Percentiles rank a stretch among this genome's conserved stretches.
Evolutionary conservation across 345 rosid species (phyloP).

Genomic region (Pseudoturritis turrita): DNA sequence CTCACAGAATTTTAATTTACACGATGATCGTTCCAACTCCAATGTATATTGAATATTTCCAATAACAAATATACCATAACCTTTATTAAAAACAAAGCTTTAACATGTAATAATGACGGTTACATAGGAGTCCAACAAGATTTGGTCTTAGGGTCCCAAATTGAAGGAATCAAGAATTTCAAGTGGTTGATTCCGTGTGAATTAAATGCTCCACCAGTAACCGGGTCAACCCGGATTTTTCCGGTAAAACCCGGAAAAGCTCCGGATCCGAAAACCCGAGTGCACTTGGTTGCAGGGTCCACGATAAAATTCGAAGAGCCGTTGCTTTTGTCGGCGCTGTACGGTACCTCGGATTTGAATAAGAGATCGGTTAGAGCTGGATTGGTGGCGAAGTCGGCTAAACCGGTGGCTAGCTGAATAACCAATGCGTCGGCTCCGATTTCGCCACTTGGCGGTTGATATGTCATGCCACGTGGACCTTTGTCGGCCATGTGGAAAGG

Average conservation of each 20-base stretch:
- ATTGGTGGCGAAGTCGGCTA: constrained; percentile 47
- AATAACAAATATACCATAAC: background rate
- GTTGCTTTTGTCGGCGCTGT: background rate
- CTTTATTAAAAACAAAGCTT: background rate
- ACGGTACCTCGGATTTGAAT: constrained; percentile 17
- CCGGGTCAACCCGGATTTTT: constrained; percentile 39
- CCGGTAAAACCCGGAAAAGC: constrained; percentile 48
- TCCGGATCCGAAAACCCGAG: constrained; percentile 50
- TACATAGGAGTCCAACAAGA: constrained; percentile 41
- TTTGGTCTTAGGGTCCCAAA: constrained; percentile 51
- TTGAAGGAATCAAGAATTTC: constrained; percentile 69
- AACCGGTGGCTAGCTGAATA: constrained; percentile 48
- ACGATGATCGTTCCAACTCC: background rate
- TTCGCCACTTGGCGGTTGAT: constrained; percentile 55
- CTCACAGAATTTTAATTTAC: background rate
- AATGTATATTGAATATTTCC: background rate
- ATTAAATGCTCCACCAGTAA: constrained; percentile 49
- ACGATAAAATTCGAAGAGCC: background rate
- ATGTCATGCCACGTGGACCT: constrained; percentile 40
- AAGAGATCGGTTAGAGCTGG: constrained; percentile 38
- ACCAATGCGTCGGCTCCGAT: constrained; percentile 65
- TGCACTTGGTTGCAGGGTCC: constrained; percentile 46
- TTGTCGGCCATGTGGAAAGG: constrained; percentile 46
- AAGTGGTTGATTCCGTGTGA: constrained; percentile 42
- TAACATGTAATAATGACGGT: background rate